These are phyloP conservation scores for Botrytis elliptica DNA, from an alignment of 2,329 filamentous ascomycete species.

Conservation along the genomic window DNA sequence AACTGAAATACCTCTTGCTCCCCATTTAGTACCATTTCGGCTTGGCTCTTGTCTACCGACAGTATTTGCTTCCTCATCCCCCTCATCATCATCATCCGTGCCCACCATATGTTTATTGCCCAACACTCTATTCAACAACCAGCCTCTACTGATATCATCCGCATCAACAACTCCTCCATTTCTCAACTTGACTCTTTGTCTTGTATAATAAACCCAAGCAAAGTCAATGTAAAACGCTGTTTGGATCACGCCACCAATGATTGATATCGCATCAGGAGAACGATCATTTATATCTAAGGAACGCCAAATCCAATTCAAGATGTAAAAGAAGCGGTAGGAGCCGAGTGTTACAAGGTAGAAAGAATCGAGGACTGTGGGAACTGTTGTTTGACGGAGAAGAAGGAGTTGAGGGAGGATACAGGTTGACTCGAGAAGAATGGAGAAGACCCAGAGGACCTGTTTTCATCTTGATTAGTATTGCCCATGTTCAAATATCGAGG, in stretches of 20 bases:
- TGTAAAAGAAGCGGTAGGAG: slow-evolving; percentile 83
- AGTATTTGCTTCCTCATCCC: slow-evolving; percentile 31
- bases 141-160: slow-evolving; percentile 82
- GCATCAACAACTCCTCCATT: slow-evolving; percentile 85
- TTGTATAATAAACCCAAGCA: slow-evolving; percentile 92
- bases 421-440: slow-evolving; percentile 85
- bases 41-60: slow-evolving; percentile 22
- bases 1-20: slow-evolving; percentile 62
- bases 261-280: slow-evolving; percentile 68
- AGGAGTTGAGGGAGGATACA: slow-evolving; percentile 89
- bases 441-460: slow-evolving; percentile 83
- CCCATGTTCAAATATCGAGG: not conserved
- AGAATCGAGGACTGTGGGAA: slow-evolving; percentile 95
- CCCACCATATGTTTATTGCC: slow-evolving; percentile 61
- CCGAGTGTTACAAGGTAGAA: slow-evolving; percentile 89
- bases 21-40: slow-evolving; percentile 47
- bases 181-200: slow-evolving; percentile 90
- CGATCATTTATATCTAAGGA: slow-evolving; percentile 58
- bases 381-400: slow-evolving; percentile 88
- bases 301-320: slow-evolving; percentile 85
- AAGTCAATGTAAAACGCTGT: slow-evolving; percentile 91
- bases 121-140: slow-evolving; percentile 77
- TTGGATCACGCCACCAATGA: slow-evolving; percentile 86
- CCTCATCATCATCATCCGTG: slow-evolving; percentile 31
- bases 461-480: slow-evolving; percentile 11